Percentiles rank a stretch among this genome's conserved stretches.
These are phyloP conservation scores for Mollisiaceae sp. DNA, from an alignment of 2,329 filamentous ascomycete genomes.

Conservation along the genomic window DNA sequence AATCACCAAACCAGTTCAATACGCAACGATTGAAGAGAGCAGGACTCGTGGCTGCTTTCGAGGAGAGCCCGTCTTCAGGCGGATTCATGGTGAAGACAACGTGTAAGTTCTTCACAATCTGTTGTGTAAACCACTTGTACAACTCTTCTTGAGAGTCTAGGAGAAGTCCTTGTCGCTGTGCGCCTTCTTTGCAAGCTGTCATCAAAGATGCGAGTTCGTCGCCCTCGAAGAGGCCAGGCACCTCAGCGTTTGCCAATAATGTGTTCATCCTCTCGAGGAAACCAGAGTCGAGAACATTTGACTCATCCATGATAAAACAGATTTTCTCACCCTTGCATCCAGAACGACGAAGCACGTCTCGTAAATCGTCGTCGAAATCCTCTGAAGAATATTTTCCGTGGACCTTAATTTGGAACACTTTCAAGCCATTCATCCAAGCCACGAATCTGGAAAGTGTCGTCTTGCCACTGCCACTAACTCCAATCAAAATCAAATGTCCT, in stretches of 20 bases:
- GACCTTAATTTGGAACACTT: conserved; percentile 99
- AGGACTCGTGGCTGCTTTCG: conserved; percentile 95
- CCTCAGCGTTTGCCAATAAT: conserved; percentile 96
- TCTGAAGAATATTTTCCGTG: conserved; percentile 98
- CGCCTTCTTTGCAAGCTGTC: conserved; percentile 98
- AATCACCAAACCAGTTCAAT: conserved; percentile 99
- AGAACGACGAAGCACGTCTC: conserved; percentile 89
- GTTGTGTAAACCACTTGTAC: conserved; percentile 99
- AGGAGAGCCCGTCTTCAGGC: conserved; percentile 90
- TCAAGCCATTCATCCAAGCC: conserved; percentile 99
- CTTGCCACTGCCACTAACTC: conserved; percentile 98
- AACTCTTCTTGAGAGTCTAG: conserved; percentile 97
- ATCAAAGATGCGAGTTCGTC: conserved; percentile 98
- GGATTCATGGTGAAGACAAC: conserved; percentile 99
- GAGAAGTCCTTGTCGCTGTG: conserved; percentile 91
- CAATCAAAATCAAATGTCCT: conserved; percentile 96
- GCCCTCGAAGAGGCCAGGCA: conserved; percentile 98
- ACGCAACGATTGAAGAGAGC: conserved; percentile 99
- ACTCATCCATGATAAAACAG: conserved; percentile 99
- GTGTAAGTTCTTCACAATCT: conserved; percentile 98
- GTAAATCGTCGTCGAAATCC: conserved; percentile 97
- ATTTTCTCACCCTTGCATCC: conserved; percentile 99
- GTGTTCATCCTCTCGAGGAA: conserved; percentile 99
- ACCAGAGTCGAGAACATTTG: conserved; percentile 96
- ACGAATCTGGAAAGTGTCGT: conserved; percentile 97